Percentiles rank a stretch among this genome's conserved stretches.
phyloP scores from a whole-genome alignment of 257 asterid genomes.

The Fraxinus quadrangulata region DNA sequence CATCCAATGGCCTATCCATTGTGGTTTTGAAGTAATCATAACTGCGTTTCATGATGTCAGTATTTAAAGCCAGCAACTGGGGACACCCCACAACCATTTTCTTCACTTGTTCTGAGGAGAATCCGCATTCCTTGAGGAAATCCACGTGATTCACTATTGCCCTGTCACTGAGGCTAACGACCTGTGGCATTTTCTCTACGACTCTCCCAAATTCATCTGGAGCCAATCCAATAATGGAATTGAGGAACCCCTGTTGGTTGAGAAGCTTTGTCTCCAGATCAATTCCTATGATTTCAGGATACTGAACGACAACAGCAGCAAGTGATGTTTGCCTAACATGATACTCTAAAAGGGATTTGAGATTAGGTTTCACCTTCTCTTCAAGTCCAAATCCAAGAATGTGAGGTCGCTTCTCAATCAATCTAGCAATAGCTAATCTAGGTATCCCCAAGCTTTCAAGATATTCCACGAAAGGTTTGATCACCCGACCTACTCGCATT shows the following conservation, averaged over 20 bases:
- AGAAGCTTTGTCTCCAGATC: slow-evolving; percentile 55
- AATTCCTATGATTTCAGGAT: slow-evolving; percentile 83
- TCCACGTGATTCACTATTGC: slow-evolving; percentile 68
- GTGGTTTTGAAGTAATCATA: slow-evolving; percentile 58
- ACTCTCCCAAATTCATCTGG: slow-evolving; percentile 77
- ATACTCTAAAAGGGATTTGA: slow-evolving; percentile 57
- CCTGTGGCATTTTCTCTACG: slow-evolving; percentile 87
- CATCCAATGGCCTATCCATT: slow-evolving; percentile 86
- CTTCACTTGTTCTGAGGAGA: slow-evolving; percentile 62
- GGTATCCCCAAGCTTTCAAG: slow-evolving; percentile 81
- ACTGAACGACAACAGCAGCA: slow-evolving; percentile 74
- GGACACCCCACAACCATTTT: slow-evolving; percentile 87
- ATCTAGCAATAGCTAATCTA: slow-evolving; percentile 70
- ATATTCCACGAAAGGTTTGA: slow-evolving; percentile 91
- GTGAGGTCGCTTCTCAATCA: slow-evolving; percentile 80
- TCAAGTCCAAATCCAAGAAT: slow-evolving; percentile 84
- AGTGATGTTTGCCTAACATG: slow-evolving; percentile 61
- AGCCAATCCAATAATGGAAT: slow-evolving; percentile 48
- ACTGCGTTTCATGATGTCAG: slow-evolving; percentile 73
- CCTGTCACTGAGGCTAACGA: slow-evolving; percentile 61
- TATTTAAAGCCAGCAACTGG: slow-evolving; percentile 79
- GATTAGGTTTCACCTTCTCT: slow-evolving; percentile 73
- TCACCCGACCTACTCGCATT: slow-evolving; percentile 93
- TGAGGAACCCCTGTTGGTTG: slow-evolving; percentile 54
- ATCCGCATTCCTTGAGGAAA: slow-evolving; percentile 68